Percentiles rank a stretch among this genome's conserved stretches.
These are phyloP conservation scores for Oxytropis ochrocephala DNA, from an alignment of 306 rosid genomes.

Conservation along the genomic window DNA sequence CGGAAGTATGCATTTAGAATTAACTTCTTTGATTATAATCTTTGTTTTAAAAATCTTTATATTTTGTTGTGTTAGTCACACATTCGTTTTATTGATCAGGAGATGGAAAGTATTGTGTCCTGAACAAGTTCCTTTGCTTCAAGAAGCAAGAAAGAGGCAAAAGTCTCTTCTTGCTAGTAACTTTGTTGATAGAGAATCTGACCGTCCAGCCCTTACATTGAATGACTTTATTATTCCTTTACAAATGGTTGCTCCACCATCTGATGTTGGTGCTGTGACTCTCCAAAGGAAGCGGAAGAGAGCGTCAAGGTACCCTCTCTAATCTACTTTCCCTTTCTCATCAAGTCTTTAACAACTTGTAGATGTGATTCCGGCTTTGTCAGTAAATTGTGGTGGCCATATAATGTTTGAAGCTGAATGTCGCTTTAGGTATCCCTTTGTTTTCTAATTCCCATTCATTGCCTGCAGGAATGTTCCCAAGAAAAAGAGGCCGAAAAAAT, in stretches of 20 bases:
- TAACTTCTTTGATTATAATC: not conserved
- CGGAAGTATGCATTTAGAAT: slow-evolving; percentile 57
- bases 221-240: slow-evolving; percentile 56
- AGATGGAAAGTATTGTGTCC: slow-evolving; percentile 80
- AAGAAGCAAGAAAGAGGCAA: slow-evolving; percentile 60
- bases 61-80: not conserved
- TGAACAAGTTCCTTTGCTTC: slow-evolving; percentile 54
- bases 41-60: not conserved
- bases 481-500: slow-evolving; percentile 23
- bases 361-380: slow-evolving; percentile 7
- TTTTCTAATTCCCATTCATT: slow-evolving; percentile 13
- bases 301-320: slow-evolving; percentile 39
- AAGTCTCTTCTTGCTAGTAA: slow-evolving; percentile 54
- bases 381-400: not conserved
- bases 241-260: slow-evolving; percentile 19
- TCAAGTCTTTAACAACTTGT: slow-evolving; percentile 1
- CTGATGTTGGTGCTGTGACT: slow-evolving; percentile 16
- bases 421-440: slow-evolving; percentile 18
- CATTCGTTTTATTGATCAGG: slow-evolving; percentile 42
- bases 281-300: slow-evolving; percentile 29
- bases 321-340: not conserved
- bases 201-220: slow-evolving; percentile 69
- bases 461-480: slow-evolving; percentile 37
- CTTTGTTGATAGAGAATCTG: slow-evolving; percentile 84
- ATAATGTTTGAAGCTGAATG: not conserved